Conservation (phyloP, 805 yeast genomes). For the Diddensiella transvaalensis region DNA sequence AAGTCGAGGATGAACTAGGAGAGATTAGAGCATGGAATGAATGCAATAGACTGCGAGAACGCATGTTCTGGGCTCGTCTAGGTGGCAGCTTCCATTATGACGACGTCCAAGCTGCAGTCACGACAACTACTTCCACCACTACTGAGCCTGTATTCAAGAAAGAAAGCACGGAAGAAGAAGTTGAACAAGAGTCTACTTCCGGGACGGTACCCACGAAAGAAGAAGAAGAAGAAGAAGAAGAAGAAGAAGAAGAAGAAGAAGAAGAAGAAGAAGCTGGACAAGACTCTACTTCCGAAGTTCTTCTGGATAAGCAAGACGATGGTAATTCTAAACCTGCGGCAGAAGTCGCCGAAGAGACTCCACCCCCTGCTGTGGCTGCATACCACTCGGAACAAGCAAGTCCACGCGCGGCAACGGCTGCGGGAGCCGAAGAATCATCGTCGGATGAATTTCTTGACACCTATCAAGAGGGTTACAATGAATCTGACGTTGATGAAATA, state of each 20-base stretch:
- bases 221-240: background rate
- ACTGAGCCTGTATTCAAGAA: background rate
- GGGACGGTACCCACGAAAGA: background rate
- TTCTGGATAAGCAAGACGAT: background rate
- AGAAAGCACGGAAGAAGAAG: background rate
- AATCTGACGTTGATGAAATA: constrained; percentile 9
- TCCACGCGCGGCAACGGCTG: background rate
- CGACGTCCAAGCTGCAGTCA: background rate
- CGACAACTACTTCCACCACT: background rate
- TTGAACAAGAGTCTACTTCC: background rate
- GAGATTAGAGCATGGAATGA: constrained; percentile 59
- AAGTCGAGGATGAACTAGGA: constrained; percentile 43
- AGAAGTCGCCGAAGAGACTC: background rate
- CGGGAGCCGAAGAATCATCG: constrained; percentile 3
- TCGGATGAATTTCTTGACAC: constrained; percentile 14
- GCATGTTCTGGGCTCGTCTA: constrained; percentile 77
- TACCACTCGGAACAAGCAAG: background rate
- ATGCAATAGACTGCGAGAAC: constrained; percentile 58
- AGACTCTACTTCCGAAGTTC: background rate
- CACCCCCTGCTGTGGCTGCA: background rate
- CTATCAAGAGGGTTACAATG: constrained; percentile 5
- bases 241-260: background rate
- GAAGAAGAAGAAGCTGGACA: background rate
- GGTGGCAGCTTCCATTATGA: constrained; percentile 42
- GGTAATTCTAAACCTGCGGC: no score